Conservation (phyloP, 2,329 filamentous ascomycete genomes). For the Iodosphaeria phyllophila region DNA sequence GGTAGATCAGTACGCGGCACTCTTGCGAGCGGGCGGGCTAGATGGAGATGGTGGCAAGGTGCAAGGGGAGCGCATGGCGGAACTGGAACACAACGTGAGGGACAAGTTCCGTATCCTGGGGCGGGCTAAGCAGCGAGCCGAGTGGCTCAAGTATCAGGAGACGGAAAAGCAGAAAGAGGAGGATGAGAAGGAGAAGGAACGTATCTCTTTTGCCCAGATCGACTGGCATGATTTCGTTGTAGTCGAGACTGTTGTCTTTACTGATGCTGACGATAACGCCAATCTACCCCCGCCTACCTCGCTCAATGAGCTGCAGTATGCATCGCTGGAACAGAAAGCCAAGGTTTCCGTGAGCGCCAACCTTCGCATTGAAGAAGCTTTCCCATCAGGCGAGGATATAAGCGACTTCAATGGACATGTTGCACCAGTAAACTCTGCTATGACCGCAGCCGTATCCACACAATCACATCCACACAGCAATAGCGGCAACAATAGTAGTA, state of each 20-base stretch:
- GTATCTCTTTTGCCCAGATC: conserved; percentile 59
- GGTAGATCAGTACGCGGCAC: conserved; percentile 79
- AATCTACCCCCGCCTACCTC: conserved; percentile 79
- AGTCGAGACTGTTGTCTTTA: conserved; percentile 87
- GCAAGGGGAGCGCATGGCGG: conserved; percentile 51
- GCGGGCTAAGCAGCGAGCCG: conserved; percentile 67
- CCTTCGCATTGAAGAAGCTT: conserved; percentile 82
- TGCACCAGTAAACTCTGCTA: no score
- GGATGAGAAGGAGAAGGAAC: conserved; percentile 69
- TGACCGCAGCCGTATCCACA: no score
- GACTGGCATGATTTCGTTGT: conserved; percentile 98
- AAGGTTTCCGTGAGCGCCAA: conserved; percentile 69
- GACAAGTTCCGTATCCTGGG: conserved; percentile 68
- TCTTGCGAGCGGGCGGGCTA: conserved; percentile 49
- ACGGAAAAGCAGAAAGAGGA: conserved; percentile 76
- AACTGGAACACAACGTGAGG: conserved; percentile 55
- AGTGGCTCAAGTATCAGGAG: conserved; percentile 73
- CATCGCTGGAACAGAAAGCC: conserved; percentile 87
- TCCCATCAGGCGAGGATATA: conserved; percentile 62
- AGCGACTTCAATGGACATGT: conserved; percentile 29
- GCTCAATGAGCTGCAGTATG: conserved; percentile 80
- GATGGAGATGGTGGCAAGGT: conserved; percentile 48
- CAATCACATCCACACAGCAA: no score
- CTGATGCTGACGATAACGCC: conserved; percentile 67
- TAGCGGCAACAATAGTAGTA: no score